These are phyloP conservation scores for Achaetomium macrosporum DNA, from an alignment of 2,329 filamentous ascomycete species.

Conservation along the genomic window DNA sequence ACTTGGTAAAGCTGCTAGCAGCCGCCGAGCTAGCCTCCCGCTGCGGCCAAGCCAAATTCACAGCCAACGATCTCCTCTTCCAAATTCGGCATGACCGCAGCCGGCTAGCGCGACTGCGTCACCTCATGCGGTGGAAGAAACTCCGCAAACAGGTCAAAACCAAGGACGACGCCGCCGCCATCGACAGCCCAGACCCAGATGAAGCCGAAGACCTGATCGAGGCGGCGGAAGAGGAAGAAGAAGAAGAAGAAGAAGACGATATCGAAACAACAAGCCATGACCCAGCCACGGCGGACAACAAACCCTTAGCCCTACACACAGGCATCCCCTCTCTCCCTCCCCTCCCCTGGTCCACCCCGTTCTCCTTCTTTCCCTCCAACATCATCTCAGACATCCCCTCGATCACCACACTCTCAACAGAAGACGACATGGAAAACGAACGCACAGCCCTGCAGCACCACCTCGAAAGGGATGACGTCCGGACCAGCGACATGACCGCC, in stretches of 20 bases:
- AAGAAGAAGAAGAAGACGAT: neutral
- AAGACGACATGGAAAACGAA: no score
- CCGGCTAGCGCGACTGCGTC: slow-evolving; percentile 21
- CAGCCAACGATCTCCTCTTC: slow-evolving; percentile 24
- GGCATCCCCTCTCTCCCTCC: no score
- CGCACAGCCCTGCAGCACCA: neutral
- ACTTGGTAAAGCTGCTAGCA: slow-evolving; percentile 12
- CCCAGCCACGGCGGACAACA: neutral
- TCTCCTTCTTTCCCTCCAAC: no score
- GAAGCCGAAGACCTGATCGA: slow-evolving; percentile 9
- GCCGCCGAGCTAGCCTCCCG: slow-evolving; percentile 21
- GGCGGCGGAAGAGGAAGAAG: neutral
- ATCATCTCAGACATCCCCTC: no score
- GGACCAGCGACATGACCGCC: slow-evolving; percentile 16
- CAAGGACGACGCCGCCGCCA: no score
- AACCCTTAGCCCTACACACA: no score
- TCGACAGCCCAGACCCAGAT: slow-evolving; percentile 13
- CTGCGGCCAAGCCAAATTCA: slow-evolving; percentile 20
- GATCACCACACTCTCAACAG: no score
- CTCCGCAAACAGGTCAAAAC: slow-evolving; percentile 19
- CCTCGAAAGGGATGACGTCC: neutral
- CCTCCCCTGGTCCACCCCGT: no score
- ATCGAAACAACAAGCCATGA: neutral
- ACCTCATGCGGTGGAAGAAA: slow-evolving; percentile 24
- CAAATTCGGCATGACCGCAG: slow-evolving; percentile 22